Conservation (phyloP, 2,329 filamentous ascomycete species). For the Zymoseptoria pseudotritici region DNA sequence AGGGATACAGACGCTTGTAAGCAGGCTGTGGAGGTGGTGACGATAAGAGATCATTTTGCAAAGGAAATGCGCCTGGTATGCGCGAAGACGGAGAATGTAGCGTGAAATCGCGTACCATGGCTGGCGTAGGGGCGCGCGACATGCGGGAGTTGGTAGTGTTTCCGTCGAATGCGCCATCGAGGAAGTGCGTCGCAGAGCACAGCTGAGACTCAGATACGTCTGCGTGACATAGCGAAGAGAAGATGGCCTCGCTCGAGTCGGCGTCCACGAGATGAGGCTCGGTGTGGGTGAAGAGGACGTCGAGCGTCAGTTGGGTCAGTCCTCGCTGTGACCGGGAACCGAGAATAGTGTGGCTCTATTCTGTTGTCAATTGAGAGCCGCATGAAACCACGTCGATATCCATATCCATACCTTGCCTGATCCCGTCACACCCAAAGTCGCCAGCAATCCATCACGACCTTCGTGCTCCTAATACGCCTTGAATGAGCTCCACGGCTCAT, state of each 20-base stretch:
- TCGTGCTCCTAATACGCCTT: constrained; percentile 73
- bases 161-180: constrained; percentile 73
- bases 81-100: constrained; percentile 7
- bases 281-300: constrained; percentile 80
- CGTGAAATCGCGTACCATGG: constrained; percentile 34
- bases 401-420: constrained; percentile 71
- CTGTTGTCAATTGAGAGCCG: constrained; percentile 4
- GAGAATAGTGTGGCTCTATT: constrained; percentile 87
- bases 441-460: constrained; percentile 80
- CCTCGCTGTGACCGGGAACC: constrained; percentile 81
- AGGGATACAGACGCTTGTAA: constrained; percentile 27
- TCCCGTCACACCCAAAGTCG: constrained; percentile 87
- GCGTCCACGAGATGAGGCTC: constrained; percentile 61
- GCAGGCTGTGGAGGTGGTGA: background rate
- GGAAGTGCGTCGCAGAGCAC: constrained; percentile 64
- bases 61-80: constrained; percentile 24
- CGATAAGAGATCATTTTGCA: constrained; percentile 14
- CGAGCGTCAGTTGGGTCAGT: constrained; percentile 82
- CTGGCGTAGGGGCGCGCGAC: constrained; percentile 40
- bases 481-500: constrained; percentile 64
- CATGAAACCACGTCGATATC: background rate
- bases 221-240: constrained; percentile 66
- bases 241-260: constrained; percentile 49
- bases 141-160: constrained; percentile 32
- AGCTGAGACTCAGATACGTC: constrained; percentile 78